These are phyloP conservation scores for Chytriomyces sp. DNA, from an alignment of 192 early-diverging fungal species.

Conservation along the genomic window DNA sequence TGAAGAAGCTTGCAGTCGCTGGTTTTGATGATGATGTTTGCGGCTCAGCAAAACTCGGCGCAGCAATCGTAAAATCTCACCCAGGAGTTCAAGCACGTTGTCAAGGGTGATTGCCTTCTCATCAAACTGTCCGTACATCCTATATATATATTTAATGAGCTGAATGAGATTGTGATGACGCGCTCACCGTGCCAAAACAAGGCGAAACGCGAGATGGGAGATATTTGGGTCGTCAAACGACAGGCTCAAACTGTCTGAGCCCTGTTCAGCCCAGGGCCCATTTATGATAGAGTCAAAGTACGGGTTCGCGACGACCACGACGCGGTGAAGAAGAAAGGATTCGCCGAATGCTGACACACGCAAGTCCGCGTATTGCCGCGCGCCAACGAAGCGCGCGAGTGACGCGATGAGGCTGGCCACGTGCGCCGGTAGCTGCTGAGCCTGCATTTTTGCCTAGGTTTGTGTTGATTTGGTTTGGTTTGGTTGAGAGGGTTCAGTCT, in stretches of 20 bases:
- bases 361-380: background rate
- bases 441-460: no score
- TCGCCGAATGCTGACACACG: background rate
- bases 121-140: background rate
- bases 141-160: background rate
- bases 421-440: no score
- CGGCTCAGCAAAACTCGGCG: background rate
- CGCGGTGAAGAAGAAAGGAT: background rate
- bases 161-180: background rate
- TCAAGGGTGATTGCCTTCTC: background rate
- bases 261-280: background rate
- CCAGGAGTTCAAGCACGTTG: background rate
- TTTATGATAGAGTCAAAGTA: background rate
- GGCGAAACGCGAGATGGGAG: background rate
- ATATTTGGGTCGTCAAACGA: background rate
- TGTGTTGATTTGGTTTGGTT: no score
- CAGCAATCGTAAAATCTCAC: background rate
- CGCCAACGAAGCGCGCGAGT: no score
- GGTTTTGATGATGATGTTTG: background rate
- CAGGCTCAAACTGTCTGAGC: background rate
- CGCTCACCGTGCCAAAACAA: background rate
- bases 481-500: no score
- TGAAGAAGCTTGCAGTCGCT: background rate
- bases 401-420: no score
- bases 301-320: background rate